Evolutionary conservation across 768 basidiomycete genomes (phyloP).

Genomic region (Leccinum variicolor): DNA sequence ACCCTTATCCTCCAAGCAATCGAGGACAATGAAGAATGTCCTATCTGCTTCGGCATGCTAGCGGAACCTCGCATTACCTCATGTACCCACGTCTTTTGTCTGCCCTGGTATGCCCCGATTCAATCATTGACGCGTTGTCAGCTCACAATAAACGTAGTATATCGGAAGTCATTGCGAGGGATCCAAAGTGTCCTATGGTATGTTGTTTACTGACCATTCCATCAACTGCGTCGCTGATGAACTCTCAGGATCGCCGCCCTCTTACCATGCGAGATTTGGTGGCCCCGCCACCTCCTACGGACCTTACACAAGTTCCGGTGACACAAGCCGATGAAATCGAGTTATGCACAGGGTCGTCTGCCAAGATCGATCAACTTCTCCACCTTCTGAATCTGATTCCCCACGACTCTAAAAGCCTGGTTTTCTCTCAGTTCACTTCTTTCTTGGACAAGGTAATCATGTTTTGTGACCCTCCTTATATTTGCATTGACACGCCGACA

Average conservation of each 20-base stretch:
- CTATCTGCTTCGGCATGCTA: conserved; percentile 62
- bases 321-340: conserved; percentile 39
- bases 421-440: conserved; percentile 88
- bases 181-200: conserved; percentile 84
- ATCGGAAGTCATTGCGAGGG: conserved; percentile 62
- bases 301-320: conserved; percentile 60
- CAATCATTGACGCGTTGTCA: background rate
- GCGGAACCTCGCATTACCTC: conserved; percentile 68
- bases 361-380: conserved; percentile 81
- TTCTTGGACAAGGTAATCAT: conserved; percentile 70
- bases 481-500: conserved; percentile 26
- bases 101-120: conserved; percentile 50
- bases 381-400: conserved; percentile 70
- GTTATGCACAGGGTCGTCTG: conserved; percentile 58
- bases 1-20: conserved; percentile 57
- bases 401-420: conserved; percentile 70
- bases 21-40: conserved; percentile 83
- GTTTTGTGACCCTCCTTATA: background rate
- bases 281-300: conserved; percentile 60
- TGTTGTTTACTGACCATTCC: background rate
- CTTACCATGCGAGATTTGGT: conserved; percentile 54
- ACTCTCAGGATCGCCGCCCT: conserved; percentile 62
- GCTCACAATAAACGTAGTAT: conserved; percentile 43
- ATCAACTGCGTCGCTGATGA: background rate
- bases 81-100: conserved; percentile 72